Base-by-base conservation (phyloP, 2,329 filamentous ascomycete species). In the Neophaeococcomyces mojaviensis region DNA sequence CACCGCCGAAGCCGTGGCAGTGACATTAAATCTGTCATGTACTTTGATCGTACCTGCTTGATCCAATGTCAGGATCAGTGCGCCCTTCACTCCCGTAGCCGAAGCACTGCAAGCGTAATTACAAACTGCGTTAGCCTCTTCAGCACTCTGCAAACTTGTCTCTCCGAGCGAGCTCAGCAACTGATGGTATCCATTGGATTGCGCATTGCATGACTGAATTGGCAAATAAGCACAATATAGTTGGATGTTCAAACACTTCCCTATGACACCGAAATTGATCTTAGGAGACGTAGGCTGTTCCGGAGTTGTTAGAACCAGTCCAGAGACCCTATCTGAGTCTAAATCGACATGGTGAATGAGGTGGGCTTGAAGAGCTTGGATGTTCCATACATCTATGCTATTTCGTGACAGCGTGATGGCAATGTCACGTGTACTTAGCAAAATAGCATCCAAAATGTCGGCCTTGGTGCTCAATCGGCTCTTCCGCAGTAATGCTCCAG, bases 401-500 rank as follows among this genome's bases (percentile, higher is more conserved):
- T 37, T 16, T 13, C 13, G 20, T 18, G 35, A 24, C n/a, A 44
- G 28, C 4, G 37, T 10, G 2, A 30, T 24, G 3, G 41, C 41
- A 15, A 36, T 15, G 15, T 19, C 22, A 15, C 32, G 19, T 18
- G 15, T 13, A 19, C 18, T 18, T 26, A 44, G 8, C 32, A 44
- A 37, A 12, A 37, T 19, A 9, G 32, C 41, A 24, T 44, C 35
- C n/a, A 46, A 10, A 10, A 46, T 20, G 12, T 31, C 18, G 12
- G 10, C 3, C 8, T 46, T 24, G 3, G 22, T 6, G 16, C 24
- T 31, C 6, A 30, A 18, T 32, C 39, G 20, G 10, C 30, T 30
- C 13, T n/a, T 8, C 16, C 43, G 43, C n/a, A 39, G 13, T 3
- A 39, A 35, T 5, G 43, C 28, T 20, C 70, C 68, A 33, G 68